Conservation (phyloP, 179 eudicot species). For the Spergularia azorica region DNA sequence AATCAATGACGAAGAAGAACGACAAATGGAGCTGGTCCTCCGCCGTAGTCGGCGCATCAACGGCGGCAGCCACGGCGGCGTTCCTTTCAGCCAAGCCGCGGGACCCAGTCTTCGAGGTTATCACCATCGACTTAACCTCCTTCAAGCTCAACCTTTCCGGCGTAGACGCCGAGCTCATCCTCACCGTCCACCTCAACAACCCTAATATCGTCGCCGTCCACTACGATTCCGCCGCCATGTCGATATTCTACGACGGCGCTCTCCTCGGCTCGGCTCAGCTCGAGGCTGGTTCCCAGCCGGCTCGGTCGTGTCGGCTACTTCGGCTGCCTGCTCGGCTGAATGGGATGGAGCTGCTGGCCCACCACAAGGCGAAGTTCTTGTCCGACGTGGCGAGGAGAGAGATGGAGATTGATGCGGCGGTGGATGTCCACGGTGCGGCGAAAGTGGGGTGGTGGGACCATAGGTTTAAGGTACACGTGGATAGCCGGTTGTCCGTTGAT, state of each 20-base stretch:
- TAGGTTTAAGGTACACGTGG: constrained; percentile 70
- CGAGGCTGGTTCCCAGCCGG: constrained; percentile 65
- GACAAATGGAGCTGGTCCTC: constrained; percentile 62
- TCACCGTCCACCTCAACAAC: constrained; percentile 85
- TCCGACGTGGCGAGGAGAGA: constrained; percentile 63
- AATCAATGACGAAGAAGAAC: constrained; percentile 5
- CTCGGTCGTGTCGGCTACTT: constrained; percentile 57
- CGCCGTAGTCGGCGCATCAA: constrained; percentile 61
- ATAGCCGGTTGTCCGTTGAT: constrained; percentile 69
- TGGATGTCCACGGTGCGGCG: constrained; percentile 67
- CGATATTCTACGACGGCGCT: constrained; percentile 70
- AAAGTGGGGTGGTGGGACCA: constrained; percentile 74
- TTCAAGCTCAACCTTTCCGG: constrained; percentile 63
- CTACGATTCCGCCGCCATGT: constrained; percentile 59
- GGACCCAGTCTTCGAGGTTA: constrained; percentile 64
- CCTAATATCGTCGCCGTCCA: constrained; percentile 68
- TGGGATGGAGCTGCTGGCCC: constrained; percentile 58
- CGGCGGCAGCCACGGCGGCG: constrained; percentile 52
- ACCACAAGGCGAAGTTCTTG: constrained; percentile 48
- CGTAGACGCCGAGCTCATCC: constrained; percentile 59
- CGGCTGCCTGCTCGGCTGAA: constrained; percentile 68
- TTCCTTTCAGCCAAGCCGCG: constrained; percentile 43
- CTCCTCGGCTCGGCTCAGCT: constrained; percentile 63
- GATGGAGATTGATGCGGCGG: constrained; percentile 68
- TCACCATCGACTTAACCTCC: constrained; percentile 67